phyloP scores from a whole-genome alignment of 164 flowering plant genomes.

The Umbilicus rupestris region DNA sequence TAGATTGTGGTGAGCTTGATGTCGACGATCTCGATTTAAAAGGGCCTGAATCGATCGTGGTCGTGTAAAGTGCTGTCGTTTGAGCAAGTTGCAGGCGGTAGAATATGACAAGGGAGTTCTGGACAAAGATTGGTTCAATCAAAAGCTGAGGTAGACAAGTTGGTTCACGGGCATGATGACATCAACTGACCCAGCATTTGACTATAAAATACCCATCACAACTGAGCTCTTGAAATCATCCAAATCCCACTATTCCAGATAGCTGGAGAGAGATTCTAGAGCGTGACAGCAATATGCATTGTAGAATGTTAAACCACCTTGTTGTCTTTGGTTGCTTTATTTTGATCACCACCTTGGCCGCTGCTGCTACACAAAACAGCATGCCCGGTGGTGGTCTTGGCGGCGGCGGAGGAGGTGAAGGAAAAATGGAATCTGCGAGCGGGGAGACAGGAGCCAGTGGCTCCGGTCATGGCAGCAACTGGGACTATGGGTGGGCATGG shows the following conservation, averaged over 20 bases:
- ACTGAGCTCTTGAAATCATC: background rate
- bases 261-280: background rate
- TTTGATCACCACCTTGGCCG: background rate
- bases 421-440: background rate
- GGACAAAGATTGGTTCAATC: background rate
- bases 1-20: no score
- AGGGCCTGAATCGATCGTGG: no score
- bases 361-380: background rate
- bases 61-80: no score
- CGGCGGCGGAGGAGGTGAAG: background rate
- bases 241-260: background rate
- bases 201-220: background rate
- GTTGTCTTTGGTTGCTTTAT: background rate
- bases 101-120: background rate
- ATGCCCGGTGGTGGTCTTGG: background rate
- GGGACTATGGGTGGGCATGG: constrained; percentile 77
- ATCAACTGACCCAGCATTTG: background rate
- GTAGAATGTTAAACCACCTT: background rate
- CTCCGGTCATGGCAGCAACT: constrained; percentile 54
- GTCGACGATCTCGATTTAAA: no score
- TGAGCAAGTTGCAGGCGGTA: background rate
- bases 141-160: background rate
- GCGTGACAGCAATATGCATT: background rate
- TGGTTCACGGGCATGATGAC: background rate
- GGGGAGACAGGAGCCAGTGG: constrained; percentile 34